Evolutionary conservation across 2,329 filamentous ascomycete genomes (phyloP), one percentile per base, ranked within the genome.

Genomic region (Penicillium thymicola): DNA sequence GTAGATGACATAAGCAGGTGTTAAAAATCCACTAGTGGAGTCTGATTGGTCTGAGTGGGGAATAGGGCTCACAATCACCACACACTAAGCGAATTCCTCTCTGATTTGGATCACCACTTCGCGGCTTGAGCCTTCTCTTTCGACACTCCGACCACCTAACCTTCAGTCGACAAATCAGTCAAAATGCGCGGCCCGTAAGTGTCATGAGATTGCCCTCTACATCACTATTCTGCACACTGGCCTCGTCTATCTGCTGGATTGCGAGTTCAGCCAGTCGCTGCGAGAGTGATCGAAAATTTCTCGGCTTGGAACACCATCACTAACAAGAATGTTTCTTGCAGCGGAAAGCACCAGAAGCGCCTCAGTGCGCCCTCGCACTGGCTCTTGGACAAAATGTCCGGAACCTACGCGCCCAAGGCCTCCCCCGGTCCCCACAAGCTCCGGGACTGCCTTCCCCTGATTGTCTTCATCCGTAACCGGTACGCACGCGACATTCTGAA

Each of bases 301-400:
- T 54, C 13, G 46, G 45, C 32, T 25, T 36, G 27, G 48, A 56
- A 46, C 55, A 56, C 44, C 9, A 34, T 42, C 41, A 63, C 70
- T 71, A 61, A 68, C 65, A 64, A 51, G 60, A 54, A 69, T 69
- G 69, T 28, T 28, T 63, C 64, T 64, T 67, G 75, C 76, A 92
- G 89, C 82, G 95, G 94, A 87, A 97, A 97, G 89, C 94, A 99
- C 84, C 93, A 97, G 83, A 97, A 99, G 92, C 92, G 94, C 86
- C 87, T 97, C 79, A 94, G 90, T 83, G 94, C 94, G 79, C 94
- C 94, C 78, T 95, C 90, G 80, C 94, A 97, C 89, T 99, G 94
- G 94, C 90, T 99, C 79, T 86, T 99, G 80, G 94, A 99, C 90
- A 99, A 99, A 83, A 87, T 99, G 78, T 96, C 92, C 81, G 94